Base-by-base conservation (phyloP, 352 stramenopile species). In the Plasmopara muralis region DNA sequence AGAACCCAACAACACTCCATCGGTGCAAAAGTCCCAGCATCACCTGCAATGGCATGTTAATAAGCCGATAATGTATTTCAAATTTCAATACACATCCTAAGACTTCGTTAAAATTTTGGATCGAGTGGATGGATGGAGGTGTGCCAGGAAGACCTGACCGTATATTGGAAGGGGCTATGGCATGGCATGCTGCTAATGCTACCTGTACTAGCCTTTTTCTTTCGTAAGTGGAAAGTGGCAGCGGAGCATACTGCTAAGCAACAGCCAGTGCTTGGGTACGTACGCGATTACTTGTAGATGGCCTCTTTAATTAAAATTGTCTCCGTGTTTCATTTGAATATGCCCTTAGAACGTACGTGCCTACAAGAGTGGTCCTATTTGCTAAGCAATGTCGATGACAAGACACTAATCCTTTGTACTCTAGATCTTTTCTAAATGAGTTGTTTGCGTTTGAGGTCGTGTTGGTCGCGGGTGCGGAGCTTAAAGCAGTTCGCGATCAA, bases 361-460 rank as follows among this genome's bases (percentile, higher is more conserved):
- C 20, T 44, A 8, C 10, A 35, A 35, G 7, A 5, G 4, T 47
- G 18, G 5, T 47, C 1, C 39, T 34, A 4, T 18, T 44, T 53
- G 13, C 9, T 48, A 20, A 6, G 4, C 31, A 0, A 51, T 35
- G 4, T 25, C 33, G 12, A 29, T 44, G 2, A 15, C 43, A 16
- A 15, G 16, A 13, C 35, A 40, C 53, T 43, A 37, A 42, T 50
- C 0, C 10, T 13, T 39, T 7, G 3, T 60, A 29, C 14, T 60
- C 8, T 47, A 85, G 72, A 44, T 68, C 55, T 13, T 85, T 83
- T 40, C 49, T 85, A 54, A 81, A 83, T 47, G 74, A 85, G 49
- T 46, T 85, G 16, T 85, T 85, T 52, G 62, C 66, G 25, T 85
- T 78, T 42, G 74, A 85, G 53, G 74, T 85, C 30, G 74, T 85